Conservation (phyloP, 139 green algal genomes). For the Volvox africanus region DNA sequence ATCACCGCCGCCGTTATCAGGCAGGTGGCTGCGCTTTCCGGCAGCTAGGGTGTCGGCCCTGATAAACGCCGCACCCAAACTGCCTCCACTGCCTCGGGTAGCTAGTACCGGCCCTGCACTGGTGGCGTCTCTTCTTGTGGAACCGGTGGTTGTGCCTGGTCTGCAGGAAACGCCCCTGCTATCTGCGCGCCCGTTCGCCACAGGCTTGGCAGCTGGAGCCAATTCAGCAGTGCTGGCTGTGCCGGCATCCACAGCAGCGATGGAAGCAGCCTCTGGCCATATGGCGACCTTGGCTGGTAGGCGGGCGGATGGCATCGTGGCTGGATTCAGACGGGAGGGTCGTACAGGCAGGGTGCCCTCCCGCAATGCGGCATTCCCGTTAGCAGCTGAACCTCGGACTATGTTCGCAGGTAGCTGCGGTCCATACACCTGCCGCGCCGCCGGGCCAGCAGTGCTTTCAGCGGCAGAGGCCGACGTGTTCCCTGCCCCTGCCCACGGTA, state of each 20-base stretch:
- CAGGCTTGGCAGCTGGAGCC: neutral
- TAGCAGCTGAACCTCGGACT: neutral
- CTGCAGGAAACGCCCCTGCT: neutral
- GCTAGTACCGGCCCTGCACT: neutral
- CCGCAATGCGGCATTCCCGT: neutral
- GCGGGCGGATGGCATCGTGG: neutral
- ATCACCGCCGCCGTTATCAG: too few species aligned
- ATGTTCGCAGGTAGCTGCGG: constrained; percentile 4
- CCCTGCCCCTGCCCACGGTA: neutral
- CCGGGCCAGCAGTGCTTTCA: too few species aligned
- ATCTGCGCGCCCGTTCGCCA: neutral
- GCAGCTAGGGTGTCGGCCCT: too few species aligned
- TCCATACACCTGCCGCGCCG: neutral
- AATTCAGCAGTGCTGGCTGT: neutral
- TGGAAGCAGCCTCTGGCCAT: neutral
- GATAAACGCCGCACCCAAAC: too few species aligned
- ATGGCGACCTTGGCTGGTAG: neutral
- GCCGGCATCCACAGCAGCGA: neutral
- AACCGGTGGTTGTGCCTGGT: too few species aligned
- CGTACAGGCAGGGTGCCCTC: neutral
- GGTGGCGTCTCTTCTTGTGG: neutral
- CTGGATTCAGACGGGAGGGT: neutral
- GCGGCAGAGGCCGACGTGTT: too few species aligned
- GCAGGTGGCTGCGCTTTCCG: too few species aligned
- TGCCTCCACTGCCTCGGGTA: neutral